Conservation (phyloP, 176 grass and related monocot species). For the Cymbopogon citratus region DNA sequence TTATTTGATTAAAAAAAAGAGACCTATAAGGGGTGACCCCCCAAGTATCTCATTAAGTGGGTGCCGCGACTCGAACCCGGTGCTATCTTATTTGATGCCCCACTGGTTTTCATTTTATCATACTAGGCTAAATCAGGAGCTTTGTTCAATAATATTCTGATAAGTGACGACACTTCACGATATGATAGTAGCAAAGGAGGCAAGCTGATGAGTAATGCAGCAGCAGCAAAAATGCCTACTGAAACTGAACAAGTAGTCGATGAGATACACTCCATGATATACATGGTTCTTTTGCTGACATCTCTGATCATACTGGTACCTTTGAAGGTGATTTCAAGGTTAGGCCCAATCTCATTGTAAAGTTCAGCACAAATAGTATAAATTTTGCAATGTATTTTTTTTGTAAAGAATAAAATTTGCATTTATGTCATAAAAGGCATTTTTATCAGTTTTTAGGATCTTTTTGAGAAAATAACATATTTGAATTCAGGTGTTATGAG, state of each 20-base stretch:
- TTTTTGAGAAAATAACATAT: background rate
- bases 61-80: no score
- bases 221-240: constrained; percentile 40
- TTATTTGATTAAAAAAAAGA: no score
- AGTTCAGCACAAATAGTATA: no score
- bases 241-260: constrained; percentile 90
- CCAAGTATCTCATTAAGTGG: no score
- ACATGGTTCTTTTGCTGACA: constrained; percentile 42
- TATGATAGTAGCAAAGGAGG: constrained; percentile 16
- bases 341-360: background rate
- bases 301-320: constrained; percentile 29
- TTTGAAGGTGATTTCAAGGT: constrained; percentile 26
- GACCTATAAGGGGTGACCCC: no score
- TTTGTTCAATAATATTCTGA: no score
- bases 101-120: no score
- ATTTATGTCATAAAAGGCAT: background rate
- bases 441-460: background rate
- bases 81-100: no score
- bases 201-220: background rate
- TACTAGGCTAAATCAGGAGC: no score
- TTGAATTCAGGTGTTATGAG: background rate
- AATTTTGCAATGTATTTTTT: no score
- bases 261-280: constrained; percentile 71
- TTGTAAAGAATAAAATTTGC: background rate
- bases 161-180: no score